phyloP scores from a whole-genome alignment of 163 green algal species.

The Chlamydomonas reinhardtii region DNA sequence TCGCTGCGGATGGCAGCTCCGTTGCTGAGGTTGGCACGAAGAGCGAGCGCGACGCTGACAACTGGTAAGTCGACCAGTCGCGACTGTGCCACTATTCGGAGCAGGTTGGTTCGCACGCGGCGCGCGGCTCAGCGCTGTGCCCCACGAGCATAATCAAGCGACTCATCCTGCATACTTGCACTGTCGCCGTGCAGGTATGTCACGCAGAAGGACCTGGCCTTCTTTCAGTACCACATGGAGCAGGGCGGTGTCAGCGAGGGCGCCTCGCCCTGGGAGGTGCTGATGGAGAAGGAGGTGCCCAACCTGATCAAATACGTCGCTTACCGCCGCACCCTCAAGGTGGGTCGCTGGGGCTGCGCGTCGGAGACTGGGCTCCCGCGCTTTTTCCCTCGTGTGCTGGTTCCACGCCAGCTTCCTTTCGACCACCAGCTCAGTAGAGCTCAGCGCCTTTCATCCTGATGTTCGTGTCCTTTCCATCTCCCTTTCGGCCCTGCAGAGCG shows the following conservation, averaged over 20 bases:
- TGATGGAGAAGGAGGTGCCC: constrained; percentile 80
- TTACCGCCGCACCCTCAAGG: constrained; percentile 73
- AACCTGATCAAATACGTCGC: constrained; percentile 76
- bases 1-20: background rate
- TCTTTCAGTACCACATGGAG: constrained; percentile 80
- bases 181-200: constrained; percentile 74
- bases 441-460: background rate
- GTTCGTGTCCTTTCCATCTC: background rate
- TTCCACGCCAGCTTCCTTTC: too few species aligned
- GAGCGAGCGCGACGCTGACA: constrained; percentile 43
- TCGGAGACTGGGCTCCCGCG: too few species aligned
- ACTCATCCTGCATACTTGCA: background rate
- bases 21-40: constrained; percentile 3
- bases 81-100: too few species aligned
- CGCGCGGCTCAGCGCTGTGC: background rate
- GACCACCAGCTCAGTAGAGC: too few species aligned
- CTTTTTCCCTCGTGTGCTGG: too few species aligned
- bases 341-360: background rate
- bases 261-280: constrained; percentile 77
- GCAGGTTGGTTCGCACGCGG: too few species aligned
- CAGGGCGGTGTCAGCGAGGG: constrained; percentile 56
- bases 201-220: constrained; percentile 72
- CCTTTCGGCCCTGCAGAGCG: constrained; percentile 48
- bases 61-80: constrained; percentile 27
- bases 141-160: background rate